A percentile compares a stretch with the other conserved stretches of the same genome.
Evolutionary conservation across 495 filamentous ascomycete genomes (phyloP).

Genomic region (Viridothelium virens): DNA sequence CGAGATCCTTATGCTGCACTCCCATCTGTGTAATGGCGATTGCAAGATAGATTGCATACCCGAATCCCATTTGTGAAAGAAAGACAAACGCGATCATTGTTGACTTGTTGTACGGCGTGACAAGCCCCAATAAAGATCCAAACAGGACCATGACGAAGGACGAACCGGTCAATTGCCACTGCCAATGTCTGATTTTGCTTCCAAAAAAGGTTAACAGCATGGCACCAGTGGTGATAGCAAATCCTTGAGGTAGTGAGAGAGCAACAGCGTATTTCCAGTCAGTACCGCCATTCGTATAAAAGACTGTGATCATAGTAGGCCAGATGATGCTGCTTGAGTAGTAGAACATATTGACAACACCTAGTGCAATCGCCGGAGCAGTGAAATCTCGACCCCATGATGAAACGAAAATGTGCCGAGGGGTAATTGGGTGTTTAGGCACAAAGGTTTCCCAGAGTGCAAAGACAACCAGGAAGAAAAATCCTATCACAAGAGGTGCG

Average conservation of each 20-base stretch:
- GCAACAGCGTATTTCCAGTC: conserved; percentile 26
- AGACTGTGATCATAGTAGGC: conserved; percentile 26
- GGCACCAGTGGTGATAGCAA: conserved; percentile 31
- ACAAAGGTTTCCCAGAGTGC: conserved; percentile 26
- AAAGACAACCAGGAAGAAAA: conserved; percentile 22
- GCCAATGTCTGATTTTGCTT: conserved; percentile 30
- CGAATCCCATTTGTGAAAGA: conserved; percentile 28
- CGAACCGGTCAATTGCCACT: conserved; percentile 27
- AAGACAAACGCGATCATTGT: conserved; percentile 37
- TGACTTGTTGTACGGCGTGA: conserved; percentile 27
- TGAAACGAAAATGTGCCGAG: conserved; percentile 25
- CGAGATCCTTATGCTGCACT: conserved; percentile 31
- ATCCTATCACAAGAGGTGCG: conserved; percentile 19
- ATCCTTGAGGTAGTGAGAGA: conserved; percentile 29
- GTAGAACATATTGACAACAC: conserved; percentile 31
- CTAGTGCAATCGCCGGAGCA: conserved; percentile 23
- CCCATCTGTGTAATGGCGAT: conserved; percentile 33
- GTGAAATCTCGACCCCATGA: conserved; percentile 27
- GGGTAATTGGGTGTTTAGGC: conserved; percentile 26
- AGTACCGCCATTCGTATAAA: conserved; percentile 26
- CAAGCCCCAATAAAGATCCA: conserved; percentile 30
- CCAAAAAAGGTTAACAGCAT: conserved; percentile 31
- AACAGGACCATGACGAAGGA: conserved; percentile 33
- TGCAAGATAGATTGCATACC: conserved; percentile 30
- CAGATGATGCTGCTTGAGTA: conserved; percentile 30